These are phyloP conservation scores for Zasmidium citrigriseum DNA, from an alignment of 2,329 filamentous ascomycete species.

Conservation along the genomic window DNA sequence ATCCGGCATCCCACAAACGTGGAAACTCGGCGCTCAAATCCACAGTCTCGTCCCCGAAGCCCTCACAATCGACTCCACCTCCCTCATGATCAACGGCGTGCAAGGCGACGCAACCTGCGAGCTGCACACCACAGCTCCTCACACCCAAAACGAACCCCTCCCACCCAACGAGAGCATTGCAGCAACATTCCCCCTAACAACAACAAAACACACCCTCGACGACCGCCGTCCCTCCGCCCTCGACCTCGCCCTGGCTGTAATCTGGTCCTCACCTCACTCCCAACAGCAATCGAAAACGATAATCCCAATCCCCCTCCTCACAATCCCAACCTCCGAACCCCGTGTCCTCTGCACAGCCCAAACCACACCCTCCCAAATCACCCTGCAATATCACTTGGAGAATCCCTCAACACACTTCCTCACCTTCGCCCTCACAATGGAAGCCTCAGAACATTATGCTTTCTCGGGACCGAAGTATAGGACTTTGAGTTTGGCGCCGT, in stretches of 20 bases:
- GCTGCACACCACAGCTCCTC: slow-evolving; percentile 21
- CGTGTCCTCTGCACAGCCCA: slow-evolving; percentile 66
- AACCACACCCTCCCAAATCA: slow-evolving; percentile 30
- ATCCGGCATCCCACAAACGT: slow-evolving; percentile 73
- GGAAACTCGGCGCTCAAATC: slow-evolving; percentile 71
- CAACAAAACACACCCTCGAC: slow-evolving; percentile 77
- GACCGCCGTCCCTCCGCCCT: slow-evolving; percentile 75
- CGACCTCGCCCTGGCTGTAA: slow-evolving; percentile 72
- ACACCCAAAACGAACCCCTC: slow-evolving; percentile 18
- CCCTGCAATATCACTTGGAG: slow-evolving; percentile 72
- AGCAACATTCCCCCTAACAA: slow-evolving; percentile 53
- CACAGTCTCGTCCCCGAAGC: slow-evolving; percentile 74
- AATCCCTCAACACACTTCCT: slow-evolving; percentile 94
- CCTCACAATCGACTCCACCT: slow-evolving; percentile 64
- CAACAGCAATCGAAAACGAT: slow-evolving; percentile 55
- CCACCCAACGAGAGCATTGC: slow-evolving; percentile 13
- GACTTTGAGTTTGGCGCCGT: slow-evolving; percentile 76
- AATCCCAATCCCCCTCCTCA: slow-evolving; percentile 76
- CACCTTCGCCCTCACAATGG: slow-evolving; percentile 89
- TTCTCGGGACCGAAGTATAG: slow-evolving; percentile 86
- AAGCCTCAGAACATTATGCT: slow-evolving; percentile 87
- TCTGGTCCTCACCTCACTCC: slow-evolving; percentile 65
- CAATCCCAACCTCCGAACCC: slow-evolving; percentile 80
- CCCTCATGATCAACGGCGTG: slow-evolving; percentile 61
- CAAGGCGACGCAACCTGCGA: slow-evolving; percentile 64